Evolutionary conservation across 1,284 basidiomycete genomes (phyloP).

Genomic region (Ustilago bromivora): DNA sequence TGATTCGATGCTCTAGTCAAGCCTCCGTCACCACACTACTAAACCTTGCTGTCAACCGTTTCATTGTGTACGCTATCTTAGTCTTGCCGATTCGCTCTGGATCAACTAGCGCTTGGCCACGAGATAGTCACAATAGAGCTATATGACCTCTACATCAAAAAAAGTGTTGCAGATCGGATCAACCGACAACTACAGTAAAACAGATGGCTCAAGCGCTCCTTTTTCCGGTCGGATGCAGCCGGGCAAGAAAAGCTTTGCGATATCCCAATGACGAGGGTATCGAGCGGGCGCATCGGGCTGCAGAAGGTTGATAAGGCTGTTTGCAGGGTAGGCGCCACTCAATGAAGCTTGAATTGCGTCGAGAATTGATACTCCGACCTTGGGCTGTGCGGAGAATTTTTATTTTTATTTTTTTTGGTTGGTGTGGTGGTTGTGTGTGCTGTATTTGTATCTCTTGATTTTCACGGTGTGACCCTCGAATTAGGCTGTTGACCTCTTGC

Average conservation of each 20-base stretch:
- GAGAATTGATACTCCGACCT: conserved; percentile 2
- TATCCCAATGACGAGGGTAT: not conserved
- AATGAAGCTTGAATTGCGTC: conserved; percentile 5
- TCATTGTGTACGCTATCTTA: not conserved
- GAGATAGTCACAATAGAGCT: not conserved
- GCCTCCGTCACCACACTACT: not conserved
- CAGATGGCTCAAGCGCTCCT: conserved; percentile 1
- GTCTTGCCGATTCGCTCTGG: conserved; percentile 4
- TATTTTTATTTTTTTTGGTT: too few relatives aligned
- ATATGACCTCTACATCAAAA: not conserved
- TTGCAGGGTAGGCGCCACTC: not conserved
- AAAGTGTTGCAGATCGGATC: not conserved
- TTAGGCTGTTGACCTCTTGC: not conserved
- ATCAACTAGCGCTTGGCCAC: not conserved
- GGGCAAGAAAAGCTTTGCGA: not conserved
- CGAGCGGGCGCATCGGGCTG: not conserved
- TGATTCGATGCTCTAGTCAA: not conserved
- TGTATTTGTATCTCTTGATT: not conserved
- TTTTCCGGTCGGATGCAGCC: conserved; percentile 6
- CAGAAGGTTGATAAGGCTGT: not conserved
- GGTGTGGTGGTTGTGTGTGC: too few relatives aligned
- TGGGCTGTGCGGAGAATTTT: conserved; percentile 12
- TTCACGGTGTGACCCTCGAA: conserved; percentile 8
- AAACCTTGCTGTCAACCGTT: not conserved
- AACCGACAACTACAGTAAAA: not conserved